These are phyloP conservation scores for Populus euphratica DNA, from an alignment of 345 rosid species.

Conservation along the genomic window DNA sequence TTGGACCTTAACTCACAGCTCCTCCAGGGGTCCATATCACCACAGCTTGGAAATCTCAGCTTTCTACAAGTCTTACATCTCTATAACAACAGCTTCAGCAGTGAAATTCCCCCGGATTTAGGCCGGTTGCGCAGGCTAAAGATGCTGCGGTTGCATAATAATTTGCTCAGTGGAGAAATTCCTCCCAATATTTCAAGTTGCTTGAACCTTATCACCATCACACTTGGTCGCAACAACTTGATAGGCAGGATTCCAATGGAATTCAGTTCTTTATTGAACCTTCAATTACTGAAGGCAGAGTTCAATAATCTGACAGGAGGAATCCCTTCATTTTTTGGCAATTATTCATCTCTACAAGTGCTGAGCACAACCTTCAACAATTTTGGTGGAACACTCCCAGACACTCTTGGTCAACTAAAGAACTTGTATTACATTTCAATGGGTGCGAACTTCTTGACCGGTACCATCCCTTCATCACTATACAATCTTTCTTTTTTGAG, in stretches of 20 bases:
- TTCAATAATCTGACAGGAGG: constrained; percentile 23
- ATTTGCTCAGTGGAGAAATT: constrained; percentile 9
- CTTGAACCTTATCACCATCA: neutral
- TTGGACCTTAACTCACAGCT: neutral
- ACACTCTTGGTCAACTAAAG: constrained; percentile 14
- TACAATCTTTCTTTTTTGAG: constrained; percentile 23
- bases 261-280: constrained; percentile 16
- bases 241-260: constrained; percentile 20
- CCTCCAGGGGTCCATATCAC: constrained; percentile 1
- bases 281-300: neutral
- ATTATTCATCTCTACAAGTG: constrained; percentile 6
- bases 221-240: neutral
- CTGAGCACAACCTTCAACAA: neutral
- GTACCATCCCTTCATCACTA: constrained; percentile 20
- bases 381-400: constrained; percentile 17
- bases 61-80: neutral
- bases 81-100: neutral
- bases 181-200: constrained; percentile 9
- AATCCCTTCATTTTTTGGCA: constrained; percentile 28
- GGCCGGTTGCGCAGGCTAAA: neutral
- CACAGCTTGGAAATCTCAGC: constrained; percentile 12
- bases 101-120: neutral
- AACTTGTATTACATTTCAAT: neutral
- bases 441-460: neutral
- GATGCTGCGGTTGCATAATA: neutral